Conservation (phyloP, 2,329 filamentous ascomycete genomes). For the Alternaria atra region DNA sequence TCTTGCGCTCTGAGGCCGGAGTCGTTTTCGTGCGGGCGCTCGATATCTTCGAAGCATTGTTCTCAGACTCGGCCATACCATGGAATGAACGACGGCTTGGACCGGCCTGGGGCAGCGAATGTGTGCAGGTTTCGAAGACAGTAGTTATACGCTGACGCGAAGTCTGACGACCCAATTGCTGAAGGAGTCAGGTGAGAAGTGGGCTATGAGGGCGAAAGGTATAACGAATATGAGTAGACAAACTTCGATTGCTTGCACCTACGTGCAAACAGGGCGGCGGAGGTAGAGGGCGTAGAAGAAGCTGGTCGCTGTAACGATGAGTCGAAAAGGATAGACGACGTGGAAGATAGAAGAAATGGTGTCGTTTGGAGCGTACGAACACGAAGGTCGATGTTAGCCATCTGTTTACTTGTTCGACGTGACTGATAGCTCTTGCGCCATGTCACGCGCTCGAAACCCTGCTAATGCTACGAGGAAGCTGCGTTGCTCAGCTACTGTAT, state of each 20-base stretch:
- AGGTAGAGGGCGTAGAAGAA: slow-evolving; percentile 14
- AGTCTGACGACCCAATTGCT: not conserved
- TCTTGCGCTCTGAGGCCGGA: slow-evolving; percentile 10
- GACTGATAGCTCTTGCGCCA: slow-evolving; percentile 7
- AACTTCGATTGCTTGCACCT: slow-evolving; percentile 19
- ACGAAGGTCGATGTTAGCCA: not conserved
- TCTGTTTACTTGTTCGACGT: slow-evolving; percentile 1
- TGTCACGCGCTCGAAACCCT: not conserved
- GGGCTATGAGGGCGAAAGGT: not conserved
- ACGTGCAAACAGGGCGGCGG: not conserved
- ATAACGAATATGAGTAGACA: slow-evolving; percentile 14
- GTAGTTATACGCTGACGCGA: not conserved
- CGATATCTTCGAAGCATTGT: slow-evolving; percentile 2
- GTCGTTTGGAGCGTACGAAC: not conserved
- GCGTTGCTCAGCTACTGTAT: not conserved
- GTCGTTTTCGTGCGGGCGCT: not conserved
- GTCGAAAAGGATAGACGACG: slow-evolving; percentile 16
- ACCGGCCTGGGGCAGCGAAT: not conserved
- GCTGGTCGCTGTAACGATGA: slow-evolving; percentile 19
- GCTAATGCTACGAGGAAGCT: not conserved
- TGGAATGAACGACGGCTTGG: not conserved
- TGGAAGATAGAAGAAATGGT: slow-evolving; percentile 16
- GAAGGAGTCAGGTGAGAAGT: not conserved
- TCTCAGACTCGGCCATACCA: slow-evolving; percentile 5
- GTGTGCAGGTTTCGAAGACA: not conserved